Base-by-base conservation (phyloP, 2,329 filamentous ascomycete species). In the Aspergillus terreus region DNA sequence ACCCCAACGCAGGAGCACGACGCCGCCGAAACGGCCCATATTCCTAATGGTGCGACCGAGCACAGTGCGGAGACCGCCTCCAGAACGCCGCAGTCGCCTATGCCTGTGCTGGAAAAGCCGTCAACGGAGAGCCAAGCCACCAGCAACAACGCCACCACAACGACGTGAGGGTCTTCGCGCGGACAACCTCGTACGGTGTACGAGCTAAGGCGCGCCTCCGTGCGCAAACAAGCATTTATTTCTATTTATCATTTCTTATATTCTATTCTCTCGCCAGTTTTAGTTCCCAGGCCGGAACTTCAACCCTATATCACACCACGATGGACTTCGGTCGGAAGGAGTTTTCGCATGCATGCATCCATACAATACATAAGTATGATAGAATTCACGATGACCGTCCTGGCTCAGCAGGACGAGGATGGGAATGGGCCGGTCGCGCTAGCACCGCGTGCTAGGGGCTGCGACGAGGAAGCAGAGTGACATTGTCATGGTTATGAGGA, bases 1-100 rank as follows among this genome's bases (percentile, higher is more conserved):
- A 69, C 65, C 3, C 64, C 70, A 7, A 68, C 66, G 10, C 62
- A 70, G 9, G 27, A 30, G 27, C 27, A 30, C 1, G 6, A 30
- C 27, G 27, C 27, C 27, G 27, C 27, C 4, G 27, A 30, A 30
- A 6, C 27, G 27, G 27, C 51, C 21, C 52, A 56, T 45, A 46
- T 59, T 46, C 54, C 46, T 38, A 61, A 60, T 51, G 27, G 27
- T 11, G 27, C 27, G 10, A 11, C 7, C 7, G 27, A 30, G 27
- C 27, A 30, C 27, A 30, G 27, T 10, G 27, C 10, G 27, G 27
- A 30, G 27, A 30, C 27, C 10, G 27, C 27, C 7, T 11, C 27
- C 7, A 10, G 27, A 30, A 30, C 27, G 27, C 7, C 9, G 27
- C 27, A 30, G 10, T 30, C 27, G 35, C 35, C 35, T 38, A 38